Percentiles rank a stretch among this genome's conserved stretches.
Evolutionary conservation across 139 green algal genomes (phyloP).

Genomic region (Edaphochlamys debaryana): DNA sequence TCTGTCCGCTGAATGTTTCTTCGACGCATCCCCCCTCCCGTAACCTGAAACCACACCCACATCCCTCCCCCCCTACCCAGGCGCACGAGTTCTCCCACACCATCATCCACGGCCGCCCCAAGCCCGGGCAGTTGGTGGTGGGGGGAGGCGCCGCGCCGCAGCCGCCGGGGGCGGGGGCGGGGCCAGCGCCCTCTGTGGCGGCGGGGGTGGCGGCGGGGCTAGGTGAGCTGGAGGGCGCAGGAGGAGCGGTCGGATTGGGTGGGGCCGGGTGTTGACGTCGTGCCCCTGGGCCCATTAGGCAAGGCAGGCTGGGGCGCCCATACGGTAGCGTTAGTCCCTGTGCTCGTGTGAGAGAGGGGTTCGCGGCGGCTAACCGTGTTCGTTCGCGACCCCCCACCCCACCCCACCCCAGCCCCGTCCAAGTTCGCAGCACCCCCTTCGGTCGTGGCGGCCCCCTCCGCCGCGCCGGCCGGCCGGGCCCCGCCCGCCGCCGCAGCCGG

Average conservation of each 20-base stretch:
- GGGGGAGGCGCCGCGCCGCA: constrained; percentile 26
- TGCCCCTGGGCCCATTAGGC: too few relatives aligned
- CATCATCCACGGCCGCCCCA: constrained; percentile 67
- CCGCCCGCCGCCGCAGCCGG: neutral
- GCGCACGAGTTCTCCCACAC: constrained; percentile 73
- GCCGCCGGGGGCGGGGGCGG: neutral
- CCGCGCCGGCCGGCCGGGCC: neutral
- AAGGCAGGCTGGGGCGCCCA: too few relatives aligned
- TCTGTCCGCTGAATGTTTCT: too few relatives aligned
- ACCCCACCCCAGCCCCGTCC: neutral
- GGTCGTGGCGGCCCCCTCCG: too few relatives aligned
- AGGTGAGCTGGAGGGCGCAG: neutral
- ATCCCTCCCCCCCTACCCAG: neutral
- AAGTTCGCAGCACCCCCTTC: neutral
- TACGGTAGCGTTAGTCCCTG: too few relatives aligned
- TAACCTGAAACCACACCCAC: too few relatives aligned
- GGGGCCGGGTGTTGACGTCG: too few relatives aligned
- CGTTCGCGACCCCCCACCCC: too few relatives aligned
- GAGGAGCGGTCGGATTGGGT: neutral
- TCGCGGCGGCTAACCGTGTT: too few relatives aligned
- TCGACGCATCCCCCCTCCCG: too few relatives aligned
- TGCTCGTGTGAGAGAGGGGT: too few relatives aligned
- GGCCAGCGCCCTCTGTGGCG: constrained; percentile 2
- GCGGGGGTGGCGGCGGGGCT: constrained; percentile 42
- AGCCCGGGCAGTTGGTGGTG: constrained; percentile 64